Evolutionary conservation across 805 yeast genomes (phyloP), one percentile per base, ranked within the genome.

Genomic region (Kodamaea laetipori): DNA sequence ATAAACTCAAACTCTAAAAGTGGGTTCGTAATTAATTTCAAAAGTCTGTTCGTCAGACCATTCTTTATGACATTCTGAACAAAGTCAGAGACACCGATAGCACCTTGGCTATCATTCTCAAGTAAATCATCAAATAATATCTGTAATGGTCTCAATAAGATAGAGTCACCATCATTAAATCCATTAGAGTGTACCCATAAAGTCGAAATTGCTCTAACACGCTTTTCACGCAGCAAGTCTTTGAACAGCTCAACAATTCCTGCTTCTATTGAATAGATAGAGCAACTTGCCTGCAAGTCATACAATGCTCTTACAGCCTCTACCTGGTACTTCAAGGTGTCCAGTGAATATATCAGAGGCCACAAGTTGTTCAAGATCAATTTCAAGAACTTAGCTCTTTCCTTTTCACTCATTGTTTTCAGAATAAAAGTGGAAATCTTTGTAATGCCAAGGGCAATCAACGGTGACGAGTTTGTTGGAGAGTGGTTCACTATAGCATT

Each of bases 171-270:
- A 27, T 81, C 87, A 34, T 73, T 76, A 28, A 64, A 56, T n/a
- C 71, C 61, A 6, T 63, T 47, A 0, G 92, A 75, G 53, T 86
- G 92, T 3, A 73, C 71, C 97, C 97, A 92, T 4, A 90, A 58
- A 6, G 79, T 73, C 39, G 80, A 73, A 49, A 88, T 76, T 0
- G 86, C 84, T 12, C 68, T 60, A 1, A 84, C 61, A 46, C 81
- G 69, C 12, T 71, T 63, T 13, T 41, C 12, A 8, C 42, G 42
- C 4, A 67, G 56, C 2, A 62, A 50, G 3, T 71, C 57, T 10
- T 82, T 55, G 23, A 87, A 72, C 37, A 80, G 70, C 1, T 77
- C 67, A 0, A 87, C 68, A 2, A 90, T 49, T 0, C 88, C 85
- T 1, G 95, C 92, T 53, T 90, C 95, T 18, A 90, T 74, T 47